Conservation (phyloP, 805 yeast genomes). For the Candida easanensis region DNA sequence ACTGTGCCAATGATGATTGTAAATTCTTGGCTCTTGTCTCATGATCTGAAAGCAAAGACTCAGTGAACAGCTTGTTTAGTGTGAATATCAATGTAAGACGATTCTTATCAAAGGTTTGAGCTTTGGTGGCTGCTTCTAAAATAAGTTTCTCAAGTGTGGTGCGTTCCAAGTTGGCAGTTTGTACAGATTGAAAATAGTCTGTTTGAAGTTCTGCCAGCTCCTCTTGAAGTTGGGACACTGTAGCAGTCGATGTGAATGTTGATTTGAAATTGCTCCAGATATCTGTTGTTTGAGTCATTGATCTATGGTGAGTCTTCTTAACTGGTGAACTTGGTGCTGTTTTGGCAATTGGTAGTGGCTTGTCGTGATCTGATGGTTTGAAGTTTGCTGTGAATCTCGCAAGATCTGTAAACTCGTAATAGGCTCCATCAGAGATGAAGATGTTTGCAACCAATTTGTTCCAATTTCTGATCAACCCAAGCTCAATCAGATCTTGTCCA, state of each 20-base stretch:
- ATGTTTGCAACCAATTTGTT: slow-evolving; percentile 18
- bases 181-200: slow-evolving; percentile 10
- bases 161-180: slow-evolving; percentile 4
- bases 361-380: slow-evolving; percentile 4
- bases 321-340: background rate
- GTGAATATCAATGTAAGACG: slow-evolving; percentile 16
- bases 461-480: slow-evolving; percentile 28
- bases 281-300: slow-evolving; percentile 5
- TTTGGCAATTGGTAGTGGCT: background rate
- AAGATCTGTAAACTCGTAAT: slow-evolving; percentile 28
- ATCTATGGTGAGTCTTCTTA: background rate
- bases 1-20: background rate
- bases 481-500: slow-evolving; percentile 30
- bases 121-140: slow-evolving; percentile 4
- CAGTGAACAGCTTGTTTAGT: slow-evolving; percentile 13
- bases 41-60: slow-evolving; percentile 8
- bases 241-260: slow-evolving; percentile 11
- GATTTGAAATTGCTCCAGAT: slow-evolving; percentile 20
- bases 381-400: slow-evolving; percentile 23
- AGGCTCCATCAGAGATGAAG: slow-evolving; percentile 25
- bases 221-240: slow-evolving; percentile 9
- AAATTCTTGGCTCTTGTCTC: slow-evolving; percentile 5
- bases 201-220: slow-evolving; percentile 9
- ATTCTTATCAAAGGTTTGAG: slow-evolving; percentile 20
- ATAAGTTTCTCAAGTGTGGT: slow-evolving; percentile 15